Percentiles rank a stretch among this genome's conserved stretches.
Evolutionary conservation across 202 grass and related monocot genomes (phyloP).

Genomic region (Carex sylvatica): DNA sequence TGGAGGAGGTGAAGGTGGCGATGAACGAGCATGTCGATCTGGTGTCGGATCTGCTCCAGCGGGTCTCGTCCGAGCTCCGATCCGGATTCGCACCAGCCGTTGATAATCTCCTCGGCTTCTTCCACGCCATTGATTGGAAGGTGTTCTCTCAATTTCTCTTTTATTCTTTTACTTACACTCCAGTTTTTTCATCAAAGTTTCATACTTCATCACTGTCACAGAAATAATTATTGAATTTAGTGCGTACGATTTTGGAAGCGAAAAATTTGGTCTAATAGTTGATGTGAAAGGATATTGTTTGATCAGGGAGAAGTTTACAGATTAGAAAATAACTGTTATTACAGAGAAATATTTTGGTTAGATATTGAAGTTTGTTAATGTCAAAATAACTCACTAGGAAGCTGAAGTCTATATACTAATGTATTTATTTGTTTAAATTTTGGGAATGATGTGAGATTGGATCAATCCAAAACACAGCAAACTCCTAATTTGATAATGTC

Average conservation of each 20-base stretch:
- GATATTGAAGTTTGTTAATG: background rate
- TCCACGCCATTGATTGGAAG: constrained; percentile 96
- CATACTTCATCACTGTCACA: background rate
- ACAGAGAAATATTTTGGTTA: background rate
- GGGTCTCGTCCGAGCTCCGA: constrained; percentile 73
- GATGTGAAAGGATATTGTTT: background rate
- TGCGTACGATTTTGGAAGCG: background rate
- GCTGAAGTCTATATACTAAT: background rate
- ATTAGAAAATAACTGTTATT: background rate
- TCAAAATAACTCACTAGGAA: background rate
- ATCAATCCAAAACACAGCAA: background rate
- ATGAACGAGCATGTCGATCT: constrained; percentile 85
- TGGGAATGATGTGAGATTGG: background rate
- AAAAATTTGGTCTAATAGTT: background rate
- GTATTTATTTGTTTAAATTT: background rate
- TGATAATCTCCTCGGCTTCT: constrained; percentile 79
- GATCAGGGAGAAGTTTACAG: background rate
- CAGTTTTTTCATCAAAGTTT: background rate
- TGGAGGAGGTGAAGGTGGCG: constrained; percentile 72
- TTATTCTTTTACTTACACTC: background rate
- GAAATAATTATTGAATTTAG: background rate
- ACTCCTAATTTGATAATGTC: background rate
- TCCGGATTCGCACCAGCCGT: constrained; percentile 60
- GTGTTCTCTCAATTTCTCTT: constrained; percentile 14
- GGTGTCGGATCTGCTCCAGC: constrained; percentile 60